Percentiles rank a stretch among this genome's conserved stretches.
These are phyloP conservation scores for Tillandsia leiboldiana DNA, from an alignment of 176 grass and related monocot species.

Conservation along the genomic window DNA sequence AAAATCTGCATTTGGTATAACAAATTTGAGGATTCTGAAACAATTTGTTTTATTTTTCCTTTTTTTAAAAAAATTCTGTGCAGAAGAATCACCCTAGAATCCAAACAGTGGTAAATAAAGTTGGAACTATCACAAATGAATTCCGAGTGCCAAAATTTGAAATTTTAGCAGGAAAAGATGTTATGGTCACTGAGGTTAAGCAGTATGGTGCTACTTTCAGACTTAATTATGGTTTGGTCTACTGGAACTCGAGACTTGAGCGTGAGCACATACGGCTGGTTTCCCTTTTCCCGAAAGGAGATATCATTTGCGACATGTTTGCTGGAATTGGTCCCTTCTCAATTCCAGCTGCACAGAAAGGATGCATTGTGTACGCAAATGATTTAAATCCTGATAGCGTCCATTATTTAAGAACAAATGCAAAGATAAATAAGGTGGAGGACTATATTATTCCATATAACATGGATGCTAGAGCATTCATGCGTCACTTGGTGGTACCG, in stretches of 20 bases:
- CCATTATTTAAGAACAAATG: constrained; percentile 64
- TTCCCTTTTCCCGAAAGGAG: constrained; percentile 86
- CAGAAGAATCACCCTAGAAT: constrained; percentile 97
- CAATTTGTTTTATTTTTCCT: not conserved
- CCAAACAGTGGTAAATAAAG: constrained; percentile 90
- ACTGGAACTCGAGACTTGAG: constrained; percentile 99
- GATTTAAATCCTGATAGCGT: constrained; percentile 89
- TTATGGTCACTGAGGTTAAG: constrained; percentile 91
- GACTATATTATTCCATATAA: constrained; percentile 66
- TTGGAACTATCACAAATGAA: constrained; percentile 88
- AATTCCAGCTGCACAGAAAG: constrained; percentile 77
- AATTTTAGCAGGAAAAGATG: constrained; percentile 67
- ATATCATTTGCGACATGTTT: constrained; percentile 93
- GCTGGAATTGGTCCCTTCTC: constrained; percentile 88
- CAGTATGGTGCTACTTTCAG: constrained; percentile 90
- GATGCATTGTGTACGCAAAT: constrained; percentile 83
- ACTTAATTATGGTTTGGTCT: constrained; percentile 91
- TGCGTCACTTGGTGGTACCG: constrained; percentile 44
- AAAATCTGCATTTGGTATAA: not conserved
- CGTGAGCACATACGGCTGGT: constrained; percentile 85
- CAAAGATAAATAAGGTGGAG: constrained; percentile 78
- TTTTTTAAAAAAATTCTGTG: constrained; percentile 13
- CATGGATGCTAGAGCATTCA: constrained; percentile 83
- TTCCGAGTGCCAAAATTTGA: constrained; percentile 90
- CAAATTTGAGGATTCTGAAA: constrained; percentile 1